A percentile compares a stretch with the other conserved stretches of the same genome.
These are phyloP conservation scores for Leptographium radiaticola DNA, from an alignment of 2,329 filamentous ascomycete species.

Conservation along the genomic window DNA sequence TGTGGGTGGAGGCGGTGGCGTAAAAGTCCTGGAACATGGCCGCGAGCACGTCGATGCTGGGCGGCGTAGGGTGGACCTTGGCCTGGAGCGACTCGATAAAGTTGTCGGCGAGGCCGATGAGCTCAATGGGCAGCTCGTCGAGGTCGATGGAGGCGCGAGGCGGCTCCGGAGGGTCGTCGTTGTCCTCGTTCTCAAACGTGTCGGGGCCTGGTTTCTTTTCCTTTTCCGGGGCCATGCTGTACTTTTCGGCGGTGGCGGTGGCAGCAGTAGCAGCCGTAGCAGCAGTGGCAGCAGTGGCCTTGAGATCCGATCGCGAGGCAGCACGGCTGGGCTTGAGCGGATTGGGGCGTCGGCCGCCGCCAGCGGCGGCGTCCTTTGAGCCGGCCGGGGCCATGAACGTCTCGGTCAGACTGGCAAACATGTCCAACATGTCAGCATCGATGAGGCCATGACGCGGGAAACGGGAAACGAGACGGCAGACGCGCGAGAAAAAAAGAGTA, in stretches of 20 bases:
- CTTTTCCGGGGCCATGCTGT: conserved; percentile 5
- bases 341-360: conserved; percentile 12
- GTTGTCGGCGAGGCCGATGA: conserved; percentile 79
- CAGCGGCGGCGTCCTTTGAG: conserved; percentile 11
- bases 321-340: conserved; percentile 18
- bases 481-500: too few species aligned
- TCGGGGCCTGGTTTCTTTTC: conserved; percentile 22
- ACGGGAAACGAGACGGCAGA: background rate
- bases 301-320: conserved; percentile 13
- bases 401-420: conserved; percentile 17
- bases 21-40: conserved; percentile 96
- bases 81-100: conserved; percentile 85
- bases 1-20: conserved; percentile 62
- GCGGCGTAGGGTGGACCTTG: conserved; percentile 73
- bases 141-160: conserved; percentile 53
- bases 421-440: conserved; percentile 4
- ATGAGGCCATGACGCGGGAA: conserved; percentile 5
- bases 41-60: conserved; percentile 70
- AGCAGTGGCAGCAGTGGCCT: background rate
- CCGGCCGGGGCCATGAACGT: conserved; percentile 17
- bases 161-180: conserved; percentile 32
- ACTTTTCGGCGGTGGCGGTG: background rate
- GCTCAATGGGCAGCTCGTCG: conserved; percentile 86
- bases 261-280: background rate
- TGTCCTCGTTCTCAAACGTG: conserved; percentile 34